Conservation (phyloP, 441 rosid genomes). For the Cnidoscolus chayamansa region DNA sequence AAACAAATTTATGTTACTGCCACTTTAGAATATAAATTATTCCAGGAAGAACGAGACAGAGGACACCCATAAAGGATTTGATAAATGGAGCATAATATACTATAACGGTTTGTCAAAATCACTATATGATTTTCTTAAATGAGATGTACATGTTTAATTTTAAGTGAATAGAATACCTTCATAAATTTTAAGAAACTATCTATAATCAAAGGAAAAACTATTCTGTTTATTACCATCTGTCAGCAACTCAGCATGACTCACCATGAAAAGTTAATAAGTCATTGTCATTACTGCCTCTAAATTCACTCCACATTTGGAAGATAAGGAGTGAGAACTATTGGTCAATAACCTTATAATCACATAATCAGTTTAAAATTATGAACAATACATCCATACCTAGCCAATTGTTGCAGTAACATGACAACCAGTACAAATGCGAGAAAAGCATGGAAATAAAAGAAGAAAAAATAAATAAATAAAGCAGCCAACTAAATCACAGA, state of each 20-base stretch:
- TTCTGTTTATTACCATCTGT: background rate
- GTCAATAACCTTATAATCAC: background rate
- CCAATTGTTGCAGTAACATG: background rate
- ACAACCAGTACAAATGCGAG: background rate
- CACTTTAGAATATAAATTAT: too few relatives aligned
- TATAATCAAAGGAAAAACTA: background rate
- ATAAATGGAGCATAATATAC: background rate
- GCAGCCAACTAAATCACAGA: background rate
- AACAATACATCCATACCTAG: conserved; percentile 2
- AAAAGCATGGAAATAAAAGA: background rate
- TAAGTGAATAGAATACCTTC: background rate
- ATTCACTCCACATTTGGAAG: conserved; percentile 4
- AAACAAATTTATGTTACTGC: background rate
- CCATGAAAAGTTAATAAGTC: background rate
- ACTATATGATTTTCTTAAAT: background rate
- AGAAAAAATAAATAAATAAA: background rate
- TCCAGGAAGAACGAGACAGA: too few relatives aligned
- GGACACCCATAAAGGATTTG: background rate
- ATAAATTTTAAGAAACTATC: background rate
- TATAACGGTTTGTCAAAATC: background rate
- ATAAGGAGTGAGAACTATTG: background rate
- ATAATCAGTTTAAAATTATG: conserved; percentile 1
- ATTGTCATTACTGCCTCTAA: background rate
- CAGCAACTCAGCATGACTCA: background rate
- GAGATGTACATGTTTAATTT: background rate